phyloP scores from a whole-genome alignment of 805 yeast species.

The Phaffomyces thermotolerans region DNA sequence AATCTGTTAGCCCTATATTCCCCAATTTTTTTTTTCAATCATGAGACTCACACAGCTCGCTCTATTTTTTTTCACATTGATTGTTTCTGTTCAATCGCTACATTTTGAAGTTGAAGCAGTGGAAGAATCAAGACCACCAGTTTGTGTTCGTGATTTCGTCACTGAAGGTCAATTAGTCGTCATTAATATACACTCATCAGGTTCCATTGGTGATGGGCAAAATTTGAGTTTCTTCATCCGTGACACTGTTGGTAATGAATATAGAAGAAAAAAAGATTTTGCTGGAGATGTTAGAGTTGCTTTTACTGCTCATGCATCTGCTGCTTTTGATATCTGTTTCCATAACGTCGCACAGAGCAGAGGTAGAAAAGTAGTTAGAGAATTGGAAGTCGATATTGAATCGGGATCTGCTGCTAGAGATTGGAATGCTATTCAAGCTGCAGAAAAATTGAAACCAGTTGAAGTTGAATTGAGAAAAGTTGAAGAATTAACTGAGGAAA shows the following conservation, averaged over 20 bases:
- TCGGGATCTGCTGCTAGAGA: conserved; percentile 96
- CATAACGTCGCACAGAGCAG: conserved; percentile 48
- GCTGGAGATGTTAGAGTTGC: conserved; percentile 68
- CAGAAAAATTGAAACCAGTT: conserved; percentile 86
- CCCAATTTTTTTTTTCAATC: neutral
- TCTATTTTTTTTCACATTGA: conserved; percentile 10
- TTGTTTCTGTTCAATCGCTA: conserved; percentile 29
- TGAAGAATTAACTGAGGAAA: conserved; percentile 80
- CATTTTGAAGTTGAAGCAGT: conserved; percentile 48
- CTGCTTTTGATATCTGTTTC: conserved; percentile 89
- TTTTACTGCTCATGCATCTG: conserved; percentile 75
- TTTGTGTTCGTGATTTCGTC: conserved; percentile 91
- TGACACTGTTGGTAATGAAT: conserved; percentile 82
- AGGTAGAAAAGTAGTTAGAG: conserved; percentile 48
- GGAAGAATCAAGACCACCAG: conserved; percentile 42
- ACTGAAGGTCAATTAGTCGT: conserved; percentile 81
- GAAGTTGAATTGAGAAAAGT: conserved; percentile 85
- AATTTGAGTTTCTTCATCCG: conserved; percentile 55
- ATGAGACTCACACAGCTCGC: conserved; percentile 13
- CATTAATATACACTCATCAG: conserved; percentile 68
- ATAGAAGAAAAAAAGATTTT: conserved; percentile 69
- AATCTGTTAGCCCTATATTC: neutral
- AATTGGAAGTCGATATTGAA: conserved; percentile 85
- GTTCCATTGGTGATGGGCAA: conserved; percentile 84
- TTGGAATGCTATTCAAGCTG: conserved; percentile 91